A percentile compares a stretch with the other conserved stretches of the same genome.
These are phyloP conservation scores for Pseudogymnoascus sp. DNA, from an alignment of 2,329 filamentous ascomycete species.

Conservation along the genomic window DNA sequence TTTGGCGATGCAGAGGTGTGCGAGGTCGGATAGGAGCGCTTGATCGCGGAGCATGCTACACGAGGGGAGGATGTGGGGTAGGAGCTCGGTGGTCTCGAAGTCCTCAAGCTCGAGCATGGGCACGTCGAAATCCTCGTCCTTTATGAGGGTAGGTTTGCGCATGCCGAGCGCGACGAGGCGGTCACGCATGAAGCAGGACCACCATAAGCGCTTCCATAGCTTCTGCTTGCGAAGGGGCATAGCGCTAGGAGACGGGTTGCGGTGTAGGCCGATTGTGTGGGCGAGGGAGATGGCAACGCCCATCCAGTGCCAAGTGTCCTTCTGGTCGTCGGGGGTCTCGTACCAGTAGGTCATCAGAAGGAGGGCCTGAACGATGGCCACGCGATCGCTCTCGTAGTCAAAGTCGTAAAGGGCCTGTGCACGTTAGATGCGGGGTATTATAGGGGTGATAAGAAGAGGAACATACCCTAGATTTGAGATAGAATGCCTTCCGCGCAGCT, in stretches of 20 bases:
- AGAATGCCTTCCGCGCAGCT: conserved; percentile 79
- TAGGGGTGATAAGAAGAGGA: too few species aligned
- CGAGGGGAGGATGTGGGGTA: conserved; percentile 60
- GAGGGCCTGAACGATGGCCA: conserved; percentile 52
- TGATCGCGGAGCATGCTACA: conserved; percentile 68
- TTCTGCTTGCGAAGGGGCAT: conserved; percentile 69
- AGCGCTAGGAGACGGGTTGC: conserved; percentile 70
- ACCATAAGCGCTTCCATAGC: conserved; percentile 94
- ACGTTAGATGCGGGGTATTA: conserved; percentile 8
- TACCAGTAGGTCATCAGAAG: too few species aligned
- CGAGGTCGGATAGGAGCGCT: conserved; percentile 68
- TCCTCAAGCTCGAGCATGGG: conserved; percentile 80
- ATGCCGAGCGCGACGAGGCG: conserved; percentile 87
- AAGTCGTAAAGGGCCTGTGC: conserved; percentile 80
- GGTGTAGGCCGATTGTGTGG: conserved; percentile 87
- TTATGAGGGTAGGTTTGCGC: conserved; percentile 85
- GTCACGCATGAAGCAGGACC: conserved; percentile 95
- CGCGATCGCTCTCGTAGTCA: conserved; percentile 85
- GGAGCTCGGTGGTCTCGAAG: conserved; percentile 68
- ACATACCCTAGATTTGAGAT: conserved; percentile 76
- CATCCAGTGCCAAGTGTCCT: conserved; percentile 57
- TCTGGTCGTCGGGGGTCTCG: too few species aligned
- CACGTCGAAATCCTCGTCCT: conserved; percentile 88
- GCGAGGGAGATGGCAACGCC: conserved; percentile 88
- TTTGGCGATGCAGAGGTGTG: conserved; percentile 85